Base-by-base conservation (phyloP, 2,329 filamentous ascomycete genomes). In the Penicillium expansum region DNA sequence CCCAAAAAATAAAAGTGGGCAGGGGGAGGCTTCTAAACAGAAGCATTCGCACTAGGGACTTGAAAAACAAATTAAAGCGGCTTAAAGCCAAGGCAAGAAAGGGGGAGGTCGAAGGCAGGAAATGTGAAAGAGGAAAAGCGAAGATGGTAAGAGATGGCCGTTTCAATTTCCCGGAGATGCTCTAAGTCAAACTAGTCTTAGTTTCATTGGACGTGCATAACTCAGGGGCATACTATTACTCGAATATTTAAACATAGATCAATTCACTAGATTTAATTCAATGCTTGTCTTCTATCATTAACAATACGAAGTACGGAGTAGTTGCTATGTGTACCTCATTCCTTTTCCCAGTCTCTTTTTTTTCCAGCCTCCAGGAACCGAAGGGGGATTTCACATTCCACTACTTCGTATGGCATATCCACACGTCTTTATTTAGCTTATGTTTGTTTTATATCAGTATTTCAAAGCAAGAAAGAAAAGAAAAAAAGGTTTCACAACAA, bases 101-200 rank as follows among this genome's bases (percentile, higher is more conserved):
- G 59, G 55, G 57, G 55, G 56, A 56, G 54, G 48, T 47, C 1
- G 57, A 53, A 53, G 45, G 29, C 18, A 42, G 37, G 49, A 48
- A 48, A 57, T 54, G 51, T 41, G 41, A 57, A 58, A 38, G 57
- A 50, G 54, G 52, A 49, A 55, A 54, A 52, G 43, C 58, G 52
- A 55, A 54, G 57, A 49, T 47, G 59, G 48, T 29, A 51, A 42
- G 38, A 49, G 11, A 44, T 49, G 55, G 38, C 44, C 39, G 52
- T 59, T 62, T 62, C 58, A 66, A 62, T 63, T 58, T 58, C 60
- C 56, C 52, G 52, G 57, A 60, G 55, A 56, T 58, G 54, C 52
- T 60, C 58, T 55, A 44, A 58, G 47, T 60, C 56, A 29, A 53
- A 52, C 52, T 54, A 52, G 63, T 62, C 54, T 50, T 58, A 57